Percentiles rank a stretch among this genome's conserved stretches.
Conservation (phyloP, 2,329 filamentous ascomycete genomes). For the Penicillium sp. region DNA sequence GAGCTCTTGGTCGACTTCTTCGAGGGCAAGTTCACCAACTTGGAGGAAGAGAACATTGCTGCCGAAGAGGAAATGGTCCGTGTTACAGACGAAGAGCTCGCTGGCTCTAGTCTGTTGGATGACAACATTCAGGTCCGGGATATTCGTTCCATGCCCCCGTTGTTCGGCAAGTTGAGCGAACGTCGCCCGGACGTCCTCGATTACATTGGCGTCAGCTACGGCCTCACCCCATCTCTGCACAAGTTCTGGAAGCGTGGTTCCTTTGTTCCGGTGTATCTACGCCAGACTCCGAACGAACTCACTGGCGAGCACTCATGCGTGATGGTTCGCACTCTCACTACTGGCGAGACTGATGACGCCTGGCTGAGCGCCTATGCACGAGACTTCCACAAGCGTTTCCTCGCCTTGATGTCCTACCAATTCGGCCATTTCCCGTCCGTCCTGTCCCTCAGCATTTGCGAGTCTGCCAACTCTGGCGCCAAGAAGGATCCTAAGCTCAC, state of each 20-base stretch:
- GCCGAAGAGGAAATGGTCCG: conserved; percentile 64
- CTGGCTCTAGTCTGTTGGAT: conserved; percentile 70
- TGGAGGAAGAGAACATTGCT: conserved; percentile 68
- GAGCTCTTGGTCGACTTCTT: conserved; percentile 89
- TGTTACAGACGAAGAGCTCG: conserved; percentile 78
- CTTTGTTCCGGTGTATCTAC: conserved; percentile 87
- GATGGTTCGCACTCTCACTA: conserved; percentile 77
- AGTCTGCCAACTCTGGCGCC: conserved; percentile 74
- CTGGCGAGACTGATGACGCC: conserved; percentile 61
- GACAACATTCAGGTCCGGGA: conserved; percentile 90
- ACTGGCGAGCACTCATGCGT: conserved; percentile 98
- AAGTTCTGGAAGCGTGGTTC: conserved; percentile 92
- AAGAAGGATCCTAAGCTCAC: conserved; percentile 61
- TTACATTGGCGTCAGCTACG: conserved; percentile 94
- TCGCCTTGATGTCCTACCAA: conserved; percentile 85
- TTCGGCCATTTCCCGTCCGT: conserved; percentile 79
- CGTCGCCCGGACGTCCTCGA: conserved; percentile 77
- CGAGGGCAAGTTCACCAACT: conserved; percentile 82
- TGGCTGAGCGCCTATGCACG: conserved; percentile 90
- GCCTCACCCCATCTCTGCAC: conserved; percentile 80
- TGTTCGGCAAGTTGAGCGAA: conserved; percentile 86
- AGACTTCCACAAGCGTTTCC: conserved; percentile 93
- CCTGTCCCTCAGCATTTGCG: conserved; percentile 81
- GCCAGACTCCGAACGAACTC: conserved; percentile 92
- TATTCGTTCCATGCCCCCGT: conserved; percentile 84